These are phyloP conservation scores for Tephrocybe rancida DNA, from an alignment of 768 basidiomycete species.

Conservation along the genomic window DNA sequence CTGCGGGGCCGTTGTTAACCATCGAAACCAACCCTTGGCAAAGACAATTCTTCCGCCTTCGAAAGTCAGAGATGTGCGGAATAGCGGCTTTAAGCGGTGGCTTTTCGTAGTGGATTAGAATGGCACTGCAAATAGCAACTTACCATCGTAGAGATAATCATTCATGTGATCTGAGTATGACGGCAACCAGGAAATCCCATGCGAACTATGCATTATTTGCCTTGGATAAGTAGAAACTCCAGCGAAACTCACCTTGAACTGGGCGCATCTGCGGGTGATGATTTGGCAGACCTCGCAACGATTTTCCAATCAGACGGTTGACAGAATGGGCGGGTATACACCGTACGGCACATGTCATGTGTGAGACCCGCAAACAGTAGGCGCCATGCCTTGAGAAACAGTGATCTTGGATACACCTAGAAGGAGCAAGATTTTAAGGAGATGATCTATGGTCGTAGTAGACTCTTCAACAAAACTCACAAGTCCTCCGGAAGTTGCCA, in stretches of 20 bases:
- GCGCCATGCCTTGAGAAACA: constrained; percentile 6
- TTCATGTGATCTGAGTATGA: constrained; percentile 8
- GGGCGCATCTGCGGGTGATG: not conserved
- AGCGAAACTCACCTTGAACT: not conserved
- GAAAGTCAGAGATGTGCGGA: not conserved
- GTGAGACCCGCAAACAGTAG: constrained; percentile 7
- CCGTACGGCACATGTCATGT: constrained; percentile 8
- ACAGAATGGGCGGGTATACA: not conserved
- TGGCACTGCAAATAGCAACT: not conserved
- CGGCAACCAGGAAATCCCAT: not conserved
- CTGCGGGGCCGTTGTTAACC: not conserved
- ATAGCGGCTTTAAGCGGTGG: not conserved
- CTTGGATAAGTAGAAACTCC: not conserved
- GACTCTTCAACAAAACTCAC: not conserved
- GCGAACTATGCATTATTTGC: not conserved
- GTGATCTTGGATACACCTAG: not conserved
- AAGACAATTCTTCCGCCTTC: not conserved
- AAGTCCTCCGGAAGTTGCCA: not conserved
- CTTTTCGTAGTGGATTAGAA: not conserved
- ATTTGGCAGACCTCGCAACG: not conserved
- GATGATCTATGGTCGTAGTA: not conserved
- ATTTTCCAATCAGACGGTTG: constrained; percentile 12
- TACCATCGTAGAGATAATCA: not conserved
- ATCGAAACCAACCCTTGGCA: not conserved
- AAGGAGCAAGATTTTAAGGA: constrained; percentile 17